Base-by-base conservation (phyloP, 2,329 filamentous ascomycete genomes). In the Microdochium bolleyi region DNA sequence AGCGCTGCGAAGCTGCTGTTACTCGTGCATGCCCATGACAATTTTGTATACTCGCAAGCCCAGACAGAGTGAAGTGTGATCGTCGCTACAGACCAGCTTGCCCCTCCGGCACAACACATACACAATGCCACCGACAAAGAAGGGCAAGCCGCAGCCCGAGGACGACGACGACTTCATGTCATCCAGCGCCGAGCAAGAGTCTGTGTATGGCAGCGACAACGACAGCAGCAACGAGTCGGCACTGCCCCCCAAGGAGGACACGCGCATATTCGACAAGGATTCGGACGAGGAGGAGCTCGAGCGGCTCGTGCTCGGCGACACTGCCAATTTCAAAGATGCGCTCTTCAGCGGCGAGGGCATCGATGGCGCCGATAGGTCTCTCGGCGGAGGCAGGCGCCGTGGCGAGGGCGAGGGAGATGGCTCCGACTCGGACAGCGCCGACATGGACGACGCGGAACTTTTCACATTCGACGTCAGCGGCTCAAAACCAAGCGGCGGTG, bases 221-320 rank as follows among this genome's bases (percentile, higher is more conserved):
- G 41, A 46, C 41, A 46, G 41, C 41, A 19, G 19, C 41, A 46
- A 46, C 41, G 41, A 46, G 41, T 11, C 9, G 14, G 16, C 21
- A 3, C 41, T 22, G 3, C 21, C 41, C 3, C 14, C 41, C 41
- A 11, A 46, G 41, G 19, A 46, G 7, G 41, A 46, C 41, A 16
- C 41, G 41, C 41, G 41, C 41, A 46, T 46, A 21, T 46, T 73
- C 52, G 85, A 88, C 50, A 94, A 92, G 66, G 90, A 95, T 65
- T 84, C 83, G 14, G 84, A 88, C 51, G 92, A 96, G 67, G 83
- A 87, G 63, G 89, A 92, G 66, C 82, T 96, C 27, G 92, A 96
- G 73, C 83, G 85, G 58, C 74, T 96, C 56, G 88, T 99, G 3
- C 88, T 99, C 56, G 94, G 94, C 52, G 88, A 95, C 70, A 84